These are phyloP conservation scores for Quercus parvula DNA, from an alignment of 306 rosid species.

Conservation along the genomic window DNA sequence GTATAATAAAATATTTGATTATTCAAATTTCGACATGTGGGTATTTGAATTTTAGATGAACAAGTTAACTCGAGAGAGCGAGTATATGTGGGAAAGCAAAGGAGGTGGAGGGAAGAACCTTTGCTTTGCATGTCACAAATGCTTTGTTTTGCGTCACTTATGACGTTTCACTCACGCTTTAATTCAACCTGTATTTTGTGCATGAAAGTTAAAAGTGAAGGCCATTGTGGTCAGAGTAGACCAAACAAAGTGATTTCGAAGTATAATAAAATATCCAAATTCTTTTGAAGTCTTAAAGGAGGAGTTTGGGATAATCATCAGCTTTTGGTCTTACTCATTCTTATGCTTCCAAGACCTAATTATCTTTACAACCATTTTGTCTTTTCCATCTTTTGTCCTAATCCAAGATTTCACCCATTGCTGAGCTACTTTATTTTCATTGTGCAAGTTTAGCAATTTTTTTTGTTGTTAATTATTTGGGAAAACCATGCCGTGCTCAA, in stretches of 20 bases:
- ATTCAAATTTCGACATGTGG: constrained; percentile 3
- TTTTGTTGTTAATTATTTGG: not conserved
- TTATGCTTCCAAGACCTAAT: constrained; percentile 14
- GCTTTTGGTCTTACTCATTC: not conserved
- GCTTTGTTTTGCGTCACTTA: constrained; percentile 12
- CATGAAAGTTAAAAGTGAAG: constrained; percentile 26
- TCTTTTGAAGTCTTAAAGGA: not conserved
- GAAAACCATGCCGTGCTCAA: not conserved
- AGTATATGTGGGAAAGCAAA: not conserved
- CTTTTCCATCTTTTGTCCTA: not conserved
- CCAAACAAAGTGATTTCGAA: constrained; percentile 38
- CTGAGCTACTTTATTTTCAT: not conserved
- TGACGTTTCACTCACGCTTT: constrained; percentile 12
- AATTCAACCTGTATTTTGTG: constrained; percentile 15
- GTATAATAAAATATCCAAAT: constrained; percentile 7
- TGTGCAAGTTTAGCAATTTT: not conserved
- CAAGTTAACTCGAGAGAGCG: constrained; percentile 16
- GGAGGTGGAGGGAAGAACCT: not conserved
- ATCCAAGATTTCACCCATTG: too few species aligned
- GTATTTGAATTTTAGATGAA: constrained; percentile 26
- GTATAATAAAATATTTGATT: not conserved
- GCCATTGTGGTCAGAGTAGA: constrained; percentile 7
- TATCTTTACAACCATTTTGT: not conserved
- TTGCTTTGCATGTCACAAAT: not conserved
- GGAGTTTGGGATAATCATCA: constrained; percentile 38